Conservation (phyloP, 176 grass and related monocot genomes). For the Puya raimondii region DNA sequence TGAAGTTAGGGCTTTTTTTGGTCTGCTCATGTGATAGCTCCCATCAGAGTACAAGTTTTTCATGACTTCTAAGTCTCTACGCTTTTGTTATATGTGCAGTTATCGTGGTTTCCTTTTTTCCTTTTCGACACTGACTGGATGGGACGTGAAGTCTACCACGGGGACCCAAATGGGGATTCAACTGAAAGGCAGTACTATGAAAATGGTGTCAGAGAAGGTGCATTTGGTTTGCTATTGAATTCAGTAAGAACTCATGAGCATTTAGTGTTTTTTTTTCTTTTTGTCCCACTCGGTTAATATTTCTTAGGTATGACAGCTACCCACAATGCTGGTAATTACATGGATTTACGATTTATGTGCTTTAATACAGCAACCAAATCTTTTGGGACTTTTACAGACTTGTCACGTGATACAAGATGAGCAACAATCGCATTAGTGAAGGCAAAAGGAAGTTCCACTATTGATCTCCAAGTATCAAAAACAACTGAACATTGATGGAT, state of each 20-base stretch:
- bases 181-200: constrained; percentile 55
- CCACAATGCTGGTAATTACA: too few relatives aligned
- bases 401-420: too few relatives aligned
- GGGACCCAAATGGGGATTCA: constrained; percentile 73
- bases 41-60: background rate
- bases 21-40: background rate
- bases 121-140: constrained; percentile 99
- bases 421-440: too few relatives aligned
- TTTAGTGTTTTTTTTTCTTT: constrained; percentile 17
- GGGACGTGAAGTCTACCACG: constrained; percentile 95
- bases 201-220: constrained; percentile 97
- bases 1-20: background rate
- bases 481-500: too few relatives aligned
- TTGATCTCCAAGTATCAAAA: too few relatives aligned
- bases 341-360: too few relatives aligned
- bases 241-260: constrained; percentile 66
- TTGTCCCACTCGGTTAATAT: background rate
- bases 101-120: constrained; percentile 99
- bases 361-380: too few relatives aligned
- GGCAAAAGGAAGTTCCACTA: background rate
- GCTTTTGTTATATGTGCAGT: constrained; percentile 37
- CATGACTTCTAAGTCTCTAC: background rate
- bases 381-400: too few relatives aligned
- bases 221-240: constrained; percentile 99
- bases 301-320: too few relatives aligned